phyloP scores from a whole-genome alignment of 2,329 filamentous ascomycete species.

The Microcyclospora tardicrescens region DNA sequence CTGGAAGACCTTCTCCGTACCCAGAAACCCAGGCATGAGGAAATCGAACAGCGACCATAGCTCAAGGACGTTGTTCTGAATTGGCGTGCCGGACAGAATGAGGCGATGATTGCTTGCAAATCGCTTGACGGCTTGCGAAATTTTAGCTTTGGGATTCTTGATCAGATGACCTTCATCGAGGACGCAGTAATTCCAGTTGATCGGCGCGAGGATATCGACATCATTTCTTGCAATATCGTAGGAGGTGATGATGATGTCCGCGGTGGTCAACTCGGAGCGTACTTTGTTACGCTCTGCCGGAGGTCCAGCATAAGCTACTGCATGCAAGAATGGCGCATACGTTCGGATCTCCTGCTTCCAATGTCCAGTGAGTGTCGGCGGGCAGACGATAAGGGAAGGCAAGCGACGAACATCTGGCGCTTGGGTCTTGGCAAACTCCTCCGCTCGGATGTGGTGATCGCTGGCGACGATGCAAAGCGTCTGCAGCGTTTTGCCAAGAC shows the following conservation, averaged over 20 bases:
- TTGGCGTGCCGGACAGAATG: conserved; percentile 91
- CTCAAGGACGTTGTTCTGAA: conserved; percentile 95
- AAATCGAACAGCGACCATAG: conserved; percentile 98
- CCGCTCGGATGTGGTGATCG: conserved; percentile 84
- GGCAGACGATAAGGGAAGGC: conserved; percentile 89
- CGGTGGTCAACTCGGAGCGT: conserved; percentile 55
- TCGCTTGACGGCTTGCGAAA: conserved; percentile 81
- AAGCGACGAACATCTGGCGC: conserved; percentile 65
- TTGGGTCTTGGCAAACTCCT: conserved; percentile 75
- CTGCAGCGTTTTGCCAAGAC: conserved; percentile 91
- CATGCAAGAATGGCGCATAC: conserved; percentile 86
- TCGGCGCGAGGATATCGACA: conserved; percentile 64
- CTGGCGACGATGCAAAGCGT: conserved; percentile 96
- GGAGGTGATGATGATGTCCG: conserved; percentile 91
- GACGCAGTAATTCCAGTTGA: conserved; percentile 95
- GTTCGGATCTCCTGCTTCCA: conserved; percentile 97
- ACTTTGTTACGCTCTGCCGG: conserved; percentile 66
- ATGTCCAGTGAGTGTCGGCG: conserved; percentile 88
- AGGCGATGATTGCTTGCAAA: conserved; percentile 84
- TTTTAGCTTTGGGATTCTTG: conserved; percentile 97
- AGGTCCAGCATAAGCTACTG: conserved; percentile 81
- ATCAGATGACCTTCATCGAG: conserved; percentile 96
- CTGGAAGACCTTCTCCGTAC: conserved; percentile 90
- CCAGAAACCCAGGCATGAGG: conserved; percentile 95
- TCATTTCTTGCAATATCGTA: conserved; percentile 98